phyloP scores from a whole-genome alignment of 306 rosid species.

The Cucumis cinereus region DNA sequence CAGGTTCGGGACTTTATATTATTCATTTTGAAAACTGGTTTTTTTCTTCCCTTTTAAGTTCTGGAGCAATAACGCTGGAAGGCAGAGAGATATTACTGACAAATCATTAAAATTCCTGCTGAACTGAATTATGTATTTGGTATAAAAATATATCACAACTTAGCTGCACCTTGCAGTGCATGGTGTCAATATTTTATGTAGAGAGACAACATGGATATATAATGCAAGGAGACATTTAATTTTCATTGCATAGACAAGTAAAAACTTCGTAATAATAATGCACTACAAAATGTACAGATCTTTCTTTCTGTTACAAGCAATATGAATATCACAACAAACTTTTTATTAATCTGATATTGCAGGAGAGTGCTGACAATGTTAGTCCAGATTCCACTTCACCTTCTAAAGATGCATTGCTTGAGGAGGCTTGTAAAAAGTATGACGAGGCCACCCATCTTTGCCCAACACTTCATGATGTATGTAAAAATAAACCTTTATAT shows the following conservation, averaged over 20 bases:
- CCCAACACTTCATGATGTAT: constrained; percentile 94
- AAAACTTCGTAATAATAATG: neutral
- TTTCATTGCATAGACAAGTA: neutral
- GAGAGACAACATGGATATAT: neutral
- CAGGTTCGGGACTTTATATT: constrained; percentile 45
- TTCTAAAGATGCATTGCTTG: constrained; percentile 95
- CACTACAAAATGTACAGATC: neutral
- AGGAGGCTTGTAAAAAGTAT: constrained; percentile 97
- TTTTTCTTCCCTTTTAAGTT: neutral
- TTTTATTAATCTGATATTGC: constrained; percentile 23
- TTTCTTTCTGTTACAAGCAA: neutral
- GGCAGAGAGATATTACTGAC: neutral
- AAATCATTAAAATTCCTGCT: neutral
- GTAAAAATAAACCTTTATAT: constrained; percentile 24
- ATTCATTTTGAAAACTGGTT: neutral
- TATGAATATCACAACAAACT: neutral
- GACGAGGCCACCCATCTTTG: constrained; percentile 91
- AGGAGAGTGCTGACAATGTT: constrained; percentile 99
- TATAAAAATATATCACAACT: neutral
- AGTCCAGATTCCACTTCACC: constrained; percentile 83
- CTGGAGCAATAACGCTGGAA: neutral
- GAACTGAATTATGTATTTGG: neutral
- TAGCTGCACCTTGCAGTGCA: neutral
- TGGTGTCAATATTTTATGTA: neutral
- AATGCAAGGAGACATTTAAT: neutral